These are phyloP conservation scores for Atalantia buxifolia DNA, from an alignment of 345 rosid species.

Conservation along the genomic window DNA sequence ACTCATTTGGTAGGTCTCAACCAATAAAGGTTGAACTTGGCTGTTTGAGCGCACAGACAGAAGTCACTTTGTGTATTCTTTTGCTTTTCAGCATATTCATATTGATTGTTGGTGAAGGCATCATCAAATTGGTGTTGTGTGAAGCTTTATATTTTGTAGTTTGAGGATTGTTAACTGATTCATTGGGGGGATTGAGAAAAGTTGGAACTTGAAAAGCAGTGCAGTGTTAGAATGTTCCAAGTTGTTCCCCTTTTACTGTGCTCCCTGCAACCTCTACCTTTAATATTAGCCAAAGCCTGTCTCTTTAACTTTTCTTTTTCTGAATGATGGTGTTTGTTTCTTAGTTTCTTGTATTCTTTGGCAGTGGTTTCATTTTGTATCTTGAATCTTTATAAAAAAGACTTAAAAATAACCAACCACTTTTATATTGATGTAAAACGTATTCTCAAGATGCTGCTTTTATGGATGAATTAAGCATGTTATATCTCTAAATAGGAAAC, in stretches of 20 bases:
- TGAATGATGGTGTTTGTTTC: too few relatives aligned
- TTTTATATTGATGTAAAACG: too few relatives aligned
- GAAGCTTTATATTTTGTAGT: conserved; percentile 9
- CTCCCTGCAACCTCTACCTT: too few relatives aligned
- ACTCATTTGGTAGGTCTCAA: conserved; percentile 21
- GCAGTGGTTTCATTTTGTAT: background rate
- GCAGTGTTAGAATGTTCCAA: background rate
- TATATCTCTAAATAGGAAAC: too few relatives aligned
- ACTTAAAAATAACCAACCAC: background rate
- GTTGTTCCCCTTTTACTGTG: background rate
- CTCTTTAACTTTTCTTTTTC: too few relatives aligned
- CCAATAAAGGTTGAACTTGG: conserved; percentile 18
- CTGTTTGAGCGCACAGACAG: conserved; percentile 2
- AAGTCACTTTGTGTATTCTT: conserved; percentile 5
- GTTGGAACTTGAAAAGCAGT: conserved; percentile 8
- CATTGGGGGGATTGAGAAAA: background rate
- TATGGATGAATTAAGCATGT: too few relatives aligned
- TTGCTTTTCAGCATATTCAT: background rate
- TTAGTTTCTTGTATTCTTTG: background rate
- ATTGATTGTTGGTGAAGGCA: background rate
- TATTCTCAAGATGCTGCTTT: too few relatives aligned
- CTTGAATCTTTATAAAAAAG: background rate
- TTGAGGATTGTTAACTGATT: conserved; percentile 6
- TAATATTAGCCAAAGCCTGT: too few relatives aligned
- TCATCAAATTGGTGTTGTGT: background rate